Evolutionary conservation across 164 flowering plant genomes (phyloP).

Genomic region (Houttuynia cordata): DNA sequence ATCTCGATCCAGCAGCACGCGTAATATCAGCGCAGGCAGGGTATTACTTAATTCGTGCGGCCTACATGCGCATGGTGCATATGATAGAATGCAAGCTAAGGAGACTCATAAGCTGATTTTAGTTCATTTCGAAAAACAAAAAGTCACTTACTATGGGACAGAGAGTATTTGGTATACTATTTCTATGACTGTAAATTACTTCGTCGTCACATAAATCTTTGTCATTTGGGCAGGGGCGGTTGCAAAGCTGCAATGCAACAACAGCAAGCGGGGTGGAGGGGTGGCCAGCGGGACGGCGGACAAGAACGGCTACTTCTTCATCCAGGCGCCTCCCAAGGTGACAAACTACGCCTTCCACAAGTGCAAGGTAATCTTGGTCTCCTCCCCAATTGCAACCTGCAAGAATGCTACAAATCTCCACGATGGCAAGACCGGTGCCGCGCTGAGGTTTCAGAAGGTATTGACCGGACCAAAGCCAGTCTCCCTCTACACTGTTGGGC

Average conservation of each 20-base stretch:
- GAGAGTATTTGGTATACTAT: too few species aligned
- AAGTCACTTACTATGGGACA: too few species aligned
- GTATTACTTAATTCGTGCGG: too few species aligned
- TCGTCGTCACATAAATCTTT: not conserved
- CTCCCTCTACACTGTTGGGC: not conserved
- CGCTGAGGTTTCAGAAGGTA: slow-evolving; percentile 18
- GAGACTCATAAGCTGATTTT: too few species aligned
- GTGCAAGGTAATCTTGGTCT: slow-evolving; percentile 30
- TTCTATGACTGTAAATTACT: not conserved
- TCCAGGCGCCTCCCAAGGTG: slow-evolving; percentile 35
- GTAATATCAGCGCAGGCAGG: too few species aligned
- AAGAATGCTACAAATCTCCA: slow-evolving; percentile 3
- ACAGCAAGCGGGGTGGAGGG: slow-evolving; percentile 22
- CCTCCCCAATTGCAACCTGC: slow-evolving; percentile 3
- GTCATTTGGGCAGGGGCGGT: slow-evolving; percentile 33
- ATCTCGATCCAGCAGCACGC: too few species aligned
- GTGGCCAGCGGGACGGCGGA: slow-evolving; percentile 28
- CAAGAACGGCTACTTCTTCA: slow-evolving; percentile 63
- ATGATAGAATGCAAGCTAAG: too few species aligned
- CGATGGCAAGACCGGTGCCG: slow-evolving; percentile 7
- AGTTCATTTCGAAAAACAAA: too few species aligned
- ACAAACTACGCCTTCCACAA: slow-evolving; percentile 32
- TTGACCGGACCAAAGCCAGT: not conserved
- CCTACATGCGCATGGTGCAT: too few species aligned
- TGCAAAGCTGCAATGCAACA: slow-evolving; percentile 49